These are phyloP conservation scores for Phytophthora sp. DNA, from an alignment of 352 stramenopile genomes.

Conservation along the genomic window DNA sequence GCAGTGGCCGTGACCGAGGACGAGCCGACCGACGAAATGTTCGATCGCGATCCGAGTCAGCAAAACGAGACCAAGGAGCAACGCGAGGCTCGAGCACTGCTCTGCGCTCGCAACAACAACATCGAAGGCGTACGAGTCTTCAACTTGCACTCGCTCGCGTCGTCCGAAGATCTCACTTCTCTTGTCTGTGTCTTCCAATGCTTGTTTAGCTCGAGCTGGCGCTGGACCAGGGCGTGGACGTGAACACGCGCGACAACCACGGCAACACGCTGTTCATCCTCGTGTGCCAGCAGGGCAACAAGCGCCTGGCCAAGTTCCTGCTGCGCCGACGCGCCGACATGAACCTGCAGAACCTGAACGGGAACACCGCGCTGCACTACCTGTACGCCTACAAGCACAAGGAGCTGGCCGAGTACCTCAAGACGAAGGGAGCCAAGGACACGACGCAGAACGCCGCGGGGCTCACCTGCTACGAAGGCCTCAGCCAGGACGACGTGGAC, in stretches of 20 bases:
- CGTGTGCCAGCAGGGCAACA: constrained; percentile 95
- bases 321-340: constrained; percentile 93
- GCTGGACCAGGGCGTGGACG: constrained; percentile 88
- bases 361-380: constrained; percentile 97
- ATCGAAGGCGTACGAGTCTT: constrained; percentile 59
- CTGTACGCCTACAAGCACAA: constrained; percentile 93
- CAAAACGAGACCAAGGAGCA: constrained; percentile 49
- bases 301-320: constrained; percentile 95
- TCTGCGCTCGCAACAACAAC: constrained; percentile 85
- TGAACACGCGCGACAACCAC: constrained; percentile 93
- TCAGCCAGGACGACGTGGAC: constrained; percentile 60
- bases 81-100: constrained; percentile 52
- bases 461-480: constrained; percentile 95
- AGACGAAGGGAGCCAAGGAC: constrained; percentile 94
- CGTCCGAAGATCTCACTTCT: constrained; percentile 1
- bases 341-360: constrained; percentile 94
- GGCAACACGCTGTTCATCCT: constrained; percentile 97
- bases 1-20: constrained; percentile 14
- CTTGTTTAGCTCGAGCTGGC: constrained; percentile 78
- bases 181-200: neutral
- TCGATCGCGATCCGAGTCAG: constrained; percentile 43
- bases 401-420: constrained; percentile 93
- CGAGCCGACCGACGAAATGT: constrained; percentile 40
- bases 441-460: constrained; percentile 91
- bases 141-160: neutral